These are phyloP conservation scores for Sphaerosporella brunnea DNA, from an alignment of 495 filamentous ascomycete species.

Conservation along the genomic window DNA sequence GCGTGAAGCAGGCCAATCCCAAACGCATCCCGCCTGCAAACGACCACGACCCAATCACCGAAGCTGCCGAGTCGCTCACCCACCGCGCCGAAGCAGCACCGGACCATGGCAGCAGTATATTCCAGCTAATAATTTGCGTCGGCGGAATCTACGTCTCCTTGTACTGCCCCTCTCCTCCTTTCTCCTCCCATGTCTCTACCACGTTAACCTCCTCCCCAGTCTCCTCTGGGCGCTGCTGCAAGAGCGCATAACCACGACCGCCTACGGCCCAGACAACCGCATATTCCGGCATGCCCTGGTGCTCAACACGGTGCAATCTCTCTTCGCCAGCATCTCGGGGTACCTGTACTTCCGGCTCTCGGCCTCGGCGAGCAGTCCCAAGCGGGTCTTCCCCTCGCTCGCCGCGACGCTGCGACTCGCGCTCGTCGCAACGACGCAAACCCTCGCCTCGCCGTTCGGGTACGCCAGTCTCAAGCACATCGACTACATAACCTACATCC, in stretches of 20 bases:
- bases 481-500: slow-evolving; percentile 97
- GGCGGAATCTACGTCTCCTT: slow-evolving; percentile 91
- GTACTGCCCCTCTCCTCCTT: slow-evolving; percentile 32
- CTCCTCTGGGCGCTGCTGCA: slow-evolving; percentile 91
- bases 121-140: slow-evolving; percentile 70
- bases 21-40: background rate
- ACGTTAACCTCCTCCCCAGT: slow-evolving; percentile 36
- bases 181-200: slow-evolving; percentile 4
- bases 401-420: slow-evolving; percentile 60
- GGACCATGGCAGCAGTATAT: slow-evolving; percentile 29
- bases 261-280: slow-evolving; percentile 54
- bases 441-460: slow-evolving; percentile 82
- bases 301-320: slow-evolving; percentile 87
- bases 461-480: slow-evolving; percentile 87
- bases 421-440: slow-evolving; percentile 70
- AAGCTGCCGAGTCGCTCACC: slow-evolving; percentile 19
- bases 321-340: slow-evolving; percentile 67
- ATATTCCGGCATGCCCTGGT: slow-evolving; percentile 86
- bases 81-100: slow-evolving; percentile 21
- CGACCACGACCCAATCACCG: slow-evolving; percentile 17
- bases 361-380: slow-evolving; percentile 32
- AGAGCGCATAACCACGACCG: slow-evolving; percentile 93
- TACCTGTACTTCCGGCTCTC: slow-evolving; percentile 60
- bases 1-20: background rate
- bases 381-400: slow-evolving; percentile 55